phyloP scores from a whole-genome alignment of 148 eudicot genomes.

The Euryodendron excelsum region DNA sequence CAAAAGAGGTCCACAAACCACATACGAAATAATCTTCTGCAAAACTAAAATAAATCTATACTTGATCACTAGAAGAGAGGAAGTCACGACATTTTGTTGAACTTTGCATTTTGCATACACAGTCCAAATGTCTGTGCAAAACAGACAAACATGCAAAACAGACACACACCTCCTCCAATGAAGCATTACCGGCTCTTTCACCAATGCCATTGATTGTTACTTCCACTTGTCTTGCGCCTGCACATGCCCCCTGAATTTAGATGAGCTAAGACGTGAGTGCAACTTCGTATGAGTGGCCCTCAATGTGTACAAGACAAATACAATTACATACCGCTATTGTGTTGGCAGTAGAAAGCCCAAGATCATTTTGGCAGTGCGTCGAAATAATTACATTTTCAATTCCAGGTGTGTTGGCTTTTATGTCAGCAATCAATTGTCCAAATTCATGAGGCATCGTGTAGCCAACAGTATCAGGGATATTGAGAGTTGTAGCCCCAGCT shows the following conservation, averaged over 20 bases:
- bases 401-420: constrained; percentile 88
- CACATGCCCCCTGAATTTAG: constrained; percentile 74
- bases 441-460: constrained; percentile 71
- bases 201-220: constrained; percentile 96
- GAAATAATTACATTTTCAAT: constrained; percentile 87
- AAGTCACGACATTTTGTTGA: not conserved
- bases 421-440: constrained; percentile 86
- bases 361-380: constrained; percentile 97
- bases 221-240: constrained; percentile 93
- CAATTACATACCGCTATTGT: constrained; percentile 62
- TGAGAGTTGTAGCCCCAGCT: constrained; percentile 93
- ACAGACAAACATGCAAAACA: constrained; percentile 10
- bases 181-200: constrained; percentile 98
- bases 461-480: constrained; percentile 96
- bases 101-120: not conserved
- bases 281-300: not conserved
- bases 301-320: not conserved
- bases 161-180: constrained; percentile 82
- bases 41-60: not conserved
- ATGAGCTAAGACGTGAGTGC: constrained; percentile 19
- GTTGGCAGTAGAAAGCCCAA: constrained; percentile 94
- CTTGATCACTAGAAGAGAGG: not conserved
- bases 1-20: constrained; percentile 8
- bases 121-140: not conserved
- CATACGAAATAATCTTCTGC: not conserved